A percentile compares a stretch with the other conserved stretches of the same genome.
phyloP scores from a whole-genome alignment of 1,284 basidiomycete species.

The Moesziomyces globuligerus region DNA sequence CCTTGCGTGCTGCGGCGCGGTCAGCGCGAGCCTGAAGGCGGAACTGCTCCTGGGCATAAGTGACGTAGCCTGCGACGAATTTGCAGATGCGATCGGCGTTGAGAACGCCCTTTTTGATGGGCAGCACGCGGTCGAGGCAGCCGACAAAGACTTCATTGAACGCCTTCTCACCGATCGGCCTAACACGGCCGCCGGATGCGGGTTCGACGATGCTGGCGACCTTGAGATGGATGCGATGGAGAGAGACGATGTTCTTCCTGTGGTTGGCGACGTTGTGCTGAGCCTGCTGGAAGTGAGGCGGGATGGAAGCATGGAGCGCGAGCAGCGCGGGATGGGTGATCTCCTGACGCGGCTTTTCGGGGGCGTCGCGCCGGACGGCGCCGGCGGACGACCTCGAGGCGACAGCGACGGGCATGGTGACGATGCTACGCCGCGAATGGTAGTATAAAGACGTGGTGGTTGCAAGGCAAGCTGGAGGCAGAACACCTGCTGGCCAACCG shows the following conservation, averaged over 20 bases:
- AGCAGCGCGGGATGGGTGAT: slow-evolving; percentile 26
- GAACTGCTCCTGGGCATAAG: slow-evolving; percentile 69
- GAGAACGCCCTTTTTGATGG: slow-evolving; percentile 83
- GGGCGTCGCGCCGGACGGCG: slow-evolving; percentile 14
- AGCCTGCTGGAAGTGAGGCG: slow-evolving; percentile 77
- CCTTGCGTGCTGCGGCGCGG: slow-evolving; percentile 12
- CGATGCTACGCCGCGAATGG: background rate
- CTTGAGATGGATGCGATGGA: slow-evolving; percentile 82
- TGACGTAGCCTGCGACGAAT: slow-evolving; percentile 84
- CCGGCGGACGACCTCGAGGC: slow-evolving; percentile 36
- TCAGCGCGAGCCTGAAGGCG: slow-evolving; percentile 41
- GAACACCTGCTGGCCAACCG: too few species aligned
- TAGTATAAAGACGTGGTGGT: background rate
- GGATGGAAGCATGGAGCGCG: slow-evolving; percentile 35
- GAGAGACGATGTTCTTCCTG: slow-evolving; percentile 87
- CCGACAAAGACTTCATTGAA: slow-evolving; percentile 75
- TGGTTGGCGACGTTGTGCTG: slow-evolving; percentile 86
- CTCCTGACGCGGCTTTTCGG: slow-evolving; percentile 26
- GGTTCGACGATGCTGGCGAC: slow-evolving; percentile 74
- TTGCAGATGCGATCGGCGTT: slow-evolving; percentile 84
- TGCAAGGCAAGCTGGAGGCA: background rate
- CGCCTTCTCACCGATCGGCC: slow-evolving; percentile 76
- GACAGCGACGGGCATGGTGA: slow-evolving; percentile 44
- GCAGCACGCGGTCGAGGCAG: slow-evolving; percentile 78
- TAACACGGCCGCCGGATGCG: slow-evolving; percentile 22